Percentiles rank a stretch among this genome's conserved stretches.
These are phyloP conservation scores for Bruguiera gymnorhiza DNA, from an alignment of 345 rosid species.

Conservation along the genomic window DNA sequence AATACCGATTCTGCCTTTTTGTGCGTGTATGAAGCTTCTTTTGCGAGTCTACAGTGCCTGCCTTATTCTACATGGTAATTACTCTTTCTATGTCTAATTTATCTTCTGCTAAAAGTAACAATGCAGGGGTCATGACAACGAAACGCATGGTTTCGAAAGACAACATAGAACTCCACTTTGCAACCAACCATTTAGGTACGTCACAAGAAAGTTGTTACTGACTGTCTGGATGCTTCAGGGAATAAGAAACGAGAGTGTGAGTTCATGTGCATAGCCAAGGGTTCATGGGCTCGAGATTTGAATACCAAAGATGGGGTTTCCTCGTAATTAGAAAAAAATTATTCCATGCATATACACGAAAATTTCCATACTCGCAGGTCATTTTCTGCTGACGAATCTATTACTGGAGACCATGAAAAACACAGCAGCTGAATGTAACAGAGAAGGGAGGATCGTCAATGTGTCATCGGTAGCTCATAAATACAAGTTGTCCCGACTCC, in stretches of 20 bases:
- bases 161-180: slow-evolving; percentile 49
- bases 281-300: too few relatives aligned
- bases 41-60: too few relatives aligned
- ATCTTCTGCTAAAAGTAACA: slow-evolving; percentile 38
- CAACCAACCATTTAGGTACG: slow-evolving; percentile 54
- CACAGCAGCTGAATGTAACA: slow-evolving; percentile 36
- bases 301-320: too few relatives aligned
- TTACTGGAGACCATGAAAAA: slow-evolving; percentile 11
- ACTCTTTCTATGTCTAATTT: not conserved
- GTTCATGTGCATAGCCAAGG: not conserved
- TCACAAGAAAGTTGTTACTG: not conserved
- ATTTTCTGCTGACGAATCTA: slow-evolving; percentile 44
- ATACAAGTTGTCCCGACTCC: slow-evolving; percentile 33
- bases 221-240: not conserved
- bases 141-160: slow-evolving; percentile 50
- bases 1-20: not conserved
- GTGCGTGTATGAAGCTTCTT: not conserved
- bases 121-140: slow-evolving; percentile 54
- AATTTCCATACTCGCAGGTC: slow-evolving; percentile 38
- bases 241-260: too few relatives aligned
- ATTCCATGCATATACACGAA: too few relatives aligned
- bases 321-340: too few relatives aligned
- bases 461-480: slow-evolving; percentile 48
- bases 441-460: slow-evolving; percentile 61
- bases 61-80: not conserved